Conservation (phyloP, 2,329 filamentous ascomycete genomes). For the Onygena corvina region DNA sequence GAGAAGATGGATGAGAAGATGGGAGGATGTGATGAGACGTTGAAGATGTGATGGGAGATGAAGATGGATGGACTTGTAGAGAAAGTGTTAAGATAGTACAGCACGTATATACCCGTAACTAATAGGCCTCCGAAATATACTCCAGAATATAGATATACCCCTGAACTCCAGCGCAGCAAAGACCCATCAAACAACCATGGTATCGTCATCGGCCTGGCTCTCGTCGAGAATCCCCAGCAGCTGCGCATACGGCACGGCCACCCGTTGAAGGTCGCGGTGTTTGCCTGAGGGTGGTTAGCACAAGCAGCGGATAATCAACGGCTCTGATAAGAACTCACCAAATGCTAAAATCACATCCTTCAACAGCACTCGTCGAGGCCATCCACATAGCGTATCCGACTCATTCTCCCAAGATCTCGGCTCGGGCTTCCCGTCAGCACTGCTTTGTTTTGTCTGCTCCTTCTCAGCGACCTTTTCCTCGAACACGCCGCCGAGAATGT, state of each 20-base stretch:
- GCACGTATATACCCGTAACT: neutral
- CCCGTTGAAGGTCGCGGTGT: slow-evolving; percentile 82
- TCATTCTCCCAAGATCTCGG: slow-evolving; percentile 53
- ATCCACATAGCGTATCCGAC: slow-evolving; percentile 70
- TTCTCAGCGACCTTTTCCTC: slow-evolving; percentile 43
- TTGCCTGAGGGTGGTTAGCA: slow-evolving; percentile 54
- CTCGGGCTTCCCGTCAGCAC: slow-evolving; percentile 15
- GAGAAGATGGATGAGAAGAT: neutral
- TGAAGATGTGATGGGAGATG: neutral
- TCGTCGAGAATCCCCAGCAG: slow-evolving; percentile 49
- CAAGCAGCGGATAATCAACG: slow-evolving; percentile 4
- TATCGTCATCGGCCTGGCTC: slow-evolving; percentile 16
- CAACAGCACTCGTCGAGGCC: slow-evolving; percentile 74
- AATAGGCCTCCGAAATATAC: too few species aligned
- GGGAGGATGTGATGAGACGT: neutral
- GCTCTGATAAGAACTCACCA: slow-evolving; percentile 48
- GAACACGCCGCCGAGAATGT: slow-evolving; percentile 60
- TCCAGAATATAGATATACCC: too few species aligned
- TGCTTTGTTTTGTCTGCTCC: slow-evolving; percentile 21
- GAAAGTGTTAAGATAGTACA: neutral
- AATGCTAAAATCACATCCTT: slow-evolving; percentile 87
- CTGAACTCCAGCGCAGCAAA: slow-evolving; percentile 3
- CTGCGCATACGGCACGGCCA: slow-evolving; percentile 89
- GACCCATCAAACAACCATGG: slow-evolving; percentile 11
- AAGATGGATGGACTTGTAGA: too few species aligned